Conservation (phyloP, 177 flowering plant species). For the Vitis hybrid region DNA sequence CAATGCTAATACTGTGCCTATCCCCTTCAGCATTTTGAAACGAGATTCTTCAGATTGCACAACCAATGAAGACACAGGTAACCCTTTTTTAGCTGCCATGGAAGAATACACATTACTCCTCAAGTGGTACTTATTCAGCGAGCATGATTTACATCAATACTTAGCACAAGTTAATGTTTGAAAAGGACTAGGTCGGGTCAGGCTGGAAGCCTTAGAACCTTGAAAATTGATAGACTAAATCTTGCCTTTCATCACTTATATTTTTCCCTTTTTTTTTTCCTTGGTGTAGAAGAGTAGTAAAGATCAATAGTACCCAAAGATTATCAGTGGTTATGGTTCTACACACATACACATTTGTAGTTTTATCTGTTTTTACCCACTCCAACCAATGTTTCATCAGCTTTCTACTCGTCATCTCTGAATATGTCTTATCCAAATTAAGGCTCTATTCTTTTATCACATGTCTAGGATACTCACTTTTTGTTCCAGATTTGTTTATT, state of each 20-base stretch:
- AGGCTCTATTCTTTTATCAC: too few species aligned
- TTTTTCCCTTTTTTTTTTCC: too few species aligned
- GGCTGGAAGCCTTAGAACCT: background rate
- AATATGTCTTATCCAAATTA: too few species aligned
- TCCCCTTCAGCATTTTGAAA: constrained; percentile 6
- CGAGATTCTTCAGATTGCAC: background rate
- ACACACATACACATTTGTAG: too few species aligned
- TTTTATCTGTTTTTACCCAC: too few species aligned
- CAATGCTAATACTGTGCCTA: background rate
- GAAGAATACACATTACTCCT: background rate
- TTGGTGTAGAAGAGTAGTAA: background rate
- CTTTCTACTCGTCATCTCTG: too few species aligned
- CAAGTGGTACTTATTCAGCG: background rate
- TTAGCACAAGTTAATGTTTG: background rate
- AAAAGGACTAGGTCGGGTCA: background rate
- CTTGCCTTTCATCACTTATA: background rate
- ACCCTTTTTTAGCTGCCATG: background rate
- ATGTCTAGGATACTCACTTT: too few species aligned
- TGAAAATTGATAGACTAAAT: background rate
- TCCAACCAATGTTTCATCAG: too few species aligned
- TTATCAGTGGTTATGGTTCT: background rate
- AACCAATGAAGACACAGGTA: constrained; percentile 7
- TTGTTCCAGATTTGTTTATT: too few species aligned
- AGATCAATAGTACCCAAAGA: background rate
- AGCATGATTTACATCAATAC: background rate